Evolutionary conservation across 2,329 filamentous ascomycete species (phyloP), one percentile per base, ranked within the genome.

Genomic region (Fusarium papillatum): DNA sequence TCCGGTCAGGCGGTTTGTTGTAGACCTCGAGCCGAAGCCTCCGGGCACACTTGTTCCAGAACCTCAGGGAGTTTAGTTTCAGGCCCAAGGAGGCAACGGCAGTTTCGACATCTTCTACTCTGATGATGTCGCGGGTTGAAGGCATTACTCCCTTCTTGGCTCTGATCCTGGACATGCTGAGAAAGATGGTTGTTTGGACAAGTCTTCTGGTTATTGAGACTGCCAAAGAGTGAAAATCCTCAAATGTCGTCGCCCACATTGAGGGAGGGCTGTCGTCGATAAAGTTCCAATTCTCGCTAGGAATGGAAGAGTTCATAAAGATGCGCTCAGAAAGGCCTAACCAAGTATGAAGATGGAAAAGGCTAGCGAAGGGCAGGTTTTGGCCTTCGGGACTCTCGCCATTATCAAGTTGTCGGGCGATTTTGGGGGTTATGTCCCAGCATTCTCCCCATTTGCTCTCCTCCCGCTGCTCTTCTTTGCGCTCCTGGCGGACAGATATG

Each of bases 181-280:
- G 90, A 78, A 93, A 94, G 0, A 97, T 84, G 0, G 91, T 87
- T 1, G 93, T 90, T 59, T 94, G 90, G 3, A 97, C 86, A 2
- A 98, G 84, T 16, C 94, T 89, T 70, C 90, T 91, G 0, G 94
- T 96, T 17, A 97, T 76, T 65, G 90, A 93, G 2, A 94, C 82
- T 0, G 90, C 87, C 3, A 98, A 83, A 11, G 90, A 90, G 79
- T 95, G 89, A 55, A 98, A 93, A 77, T 97, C 95, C 7, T 90
- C 88, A n/a, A 97, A 88, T 0, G 94, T 92, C 2, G 94, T 95
- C 9, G 92, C 90, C 76, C 93, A 92, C 26, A 98, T 90, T 0
- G 93, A 91, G 0, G 95, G 95, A 5, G 86, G 86, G 68, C 90
- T 88, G n/a, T 89, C 87, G 24, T 89, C 88, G 10, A 94, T 78